phyloP scores from a whole-genome alignment of 495 filamentous ascomycete species.

The Monascus purpureus region DNA sequence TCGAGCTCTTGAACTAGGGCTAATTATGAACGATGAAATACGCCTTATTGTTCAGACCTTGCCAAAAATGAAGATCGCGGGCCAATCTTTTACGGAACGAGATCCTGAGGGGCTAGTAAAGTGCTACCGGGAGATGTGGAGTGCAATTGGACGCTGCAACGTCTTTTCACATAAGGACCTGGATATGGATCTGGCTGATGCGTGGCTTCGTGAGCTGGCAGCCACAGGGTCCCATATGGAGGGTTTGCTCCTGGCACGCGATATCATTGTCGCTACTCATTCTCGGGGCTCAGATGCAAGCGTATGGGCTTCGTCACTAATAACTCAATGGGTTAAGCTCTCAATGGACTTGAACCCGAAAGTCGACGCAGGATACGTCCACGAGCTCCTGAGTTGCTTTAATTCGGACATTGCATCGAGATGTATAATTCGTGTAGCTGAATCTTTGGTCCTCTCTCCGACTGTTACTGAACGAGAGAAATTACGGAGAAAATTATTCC shows the following conservation, averaged over 20 bases:
- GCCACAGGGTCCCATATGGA: constrained; percentile 1
- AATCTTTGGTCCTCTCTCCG: constrained; percentile 11
- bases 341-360: constrained; percentile 2
- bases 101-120: constrained; percentile 7
- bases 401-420: constrained; percentile 12
- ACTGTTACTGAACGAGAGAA: constrained; percentile 1
- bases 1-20: constrained; percentile 24
- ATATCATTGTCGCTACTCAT: constrained; percentile 19
- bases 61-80: constrained; percentile 5
- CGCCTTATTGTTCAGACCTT: constrained; percentile 14
- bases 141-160: constrained; percentile 24
- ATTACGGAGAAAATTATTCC: constrained; percentile 4
- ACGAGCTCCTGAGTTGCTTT: constrained; percentile 10
- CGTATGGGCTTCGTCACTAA: constrained; percentile 16
- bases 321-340: constrained; percentile 14
- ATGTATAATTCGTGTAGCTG: constrained; percentile 21
- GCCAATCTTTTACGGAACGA: not conserved
- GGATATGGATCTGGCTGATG: constrained; percentile 11
- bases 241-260: constrained; percentile 15
- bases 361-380: constrained; percentile 3
- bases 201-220: constrained; percentile 19
- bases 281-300: constrained; percentile 2
- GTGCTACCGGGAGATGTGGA: constrained; percentile 23
- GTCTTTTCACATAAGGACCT: constrained; percentile 23
- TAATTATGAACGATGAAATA: constrained; percentile 23